Base-by-base conservation (phyloP, 352 stramenopile species). In the Phytophthora capsici region DNA sequence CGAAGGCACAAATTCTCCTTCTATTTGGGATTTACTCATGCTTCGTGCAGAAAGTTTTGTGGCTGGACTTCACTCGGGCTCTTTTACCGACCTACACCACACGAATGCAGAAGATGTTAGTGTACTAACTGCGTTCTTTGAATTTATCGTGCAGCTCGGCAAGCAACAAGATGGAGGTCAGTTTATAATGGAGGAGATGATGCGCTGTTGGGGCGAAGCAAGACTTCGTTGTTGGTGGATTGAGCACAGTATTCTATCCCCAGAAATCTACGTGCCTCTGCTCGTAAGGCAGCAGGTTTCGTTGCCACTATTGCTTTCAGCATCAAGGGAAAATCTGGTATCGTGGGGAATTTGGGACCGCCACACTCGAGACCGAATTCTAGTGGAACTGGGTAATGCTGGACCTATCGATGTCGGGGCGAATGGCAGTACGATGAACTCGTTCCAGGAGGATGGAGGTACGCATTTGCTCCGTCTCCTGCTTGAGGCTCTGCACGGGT, bases 241-340 rank as follows among this genome's bases (percentile, higher is more conserved):
- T 16, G 57, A 60, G 2, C 62, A 69, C 26, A 57, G 59, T 8
- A 54, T 91, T 26, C 71, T 77, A 16, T 80, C 61, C 6, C 73
- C 73, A 7, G 65, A 85, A 28, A 46, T 78, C 0, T 71, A 86
- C 28, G 65, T 88, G 7, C 54, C 66, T 17, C 44, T 76, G 34
- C 58, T 92, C 0, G 26, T 86, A 19, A 60, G 57, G 13, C 73
- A 84, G 9, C 70, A 84, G 10, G 60, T 90, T 36, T 73, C 81
- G 2, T 58, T 92, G 6, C 48, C 69, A 3, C 66, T 56, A 36
- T 54, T 92, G n/a, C 66, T 83, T 41, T 64, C 61, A 13, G 81
- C 84, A 22, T 89, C 84, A 8, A 76, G 81, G 6, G 84, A 92
- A 65, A 84, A 89, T 28, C 52, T 92, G 0, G 84, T 90, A n/a